Conservation (phyloP, 2,329 filamentous ascomycete genomes). For the Cadophora malorum region DNA sequence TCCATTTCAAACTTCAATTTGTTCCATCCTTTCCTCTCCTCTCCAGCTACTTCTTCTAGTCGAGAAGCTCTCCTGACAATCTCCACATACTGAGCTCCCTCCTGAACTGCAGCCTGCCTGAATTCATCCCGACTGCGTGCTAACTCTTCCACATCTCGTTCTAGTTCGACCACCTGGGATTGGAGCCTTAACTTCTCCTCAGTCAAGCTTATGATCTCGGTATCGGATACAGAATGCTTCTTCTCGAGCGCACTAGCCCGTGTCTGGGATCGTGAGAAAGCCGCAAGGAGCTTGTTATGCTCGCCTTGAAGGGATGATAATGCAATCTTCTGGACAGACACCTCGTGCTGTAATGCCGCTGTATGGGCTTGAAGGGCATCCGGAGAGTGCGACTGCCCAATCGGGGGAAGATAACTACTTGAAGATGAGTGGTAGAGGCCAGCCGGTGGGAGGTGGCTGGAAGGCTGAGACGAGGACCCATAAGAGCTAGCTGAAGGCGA, state of each 20-base stretch:
- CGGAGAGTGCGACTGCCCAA: constrained; percentile 33
- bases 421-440: constrained; percentile 32
- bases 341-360: constrained; percentile 56
- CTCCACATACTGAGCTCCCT: constrained; percentile 45
- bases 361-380: constrained; percentile 44
- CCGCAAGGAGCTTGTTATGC: constrained; percentile 58
- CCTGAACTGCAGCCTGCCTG: constrained; percentile 43
- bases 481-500: constrained; percentile 40
- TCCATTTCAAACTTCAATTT: constrained; percentile 41
- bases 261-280: constrained; percentile 56
- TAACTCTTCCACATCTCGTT: constrained; percentile 56
- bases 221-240: constrained; percentile 57
- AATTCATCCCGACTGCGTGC: constrained; percentile 55
- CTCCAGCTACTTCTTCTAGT: constrained; percentile 40
- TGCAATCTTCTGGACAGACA: constrained; percentile 58
- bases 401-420: constrained; percentile 38
- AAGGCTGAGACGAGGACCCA: constrained; percentile 32
- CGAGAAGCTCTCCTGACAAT: constrained; percentile 45
- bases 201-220: constrained; percentile 57
- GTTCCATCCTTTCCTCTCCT: constrained; percentile 43
- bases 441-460: constrained; percentile 30
- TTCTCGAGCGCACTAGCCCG: constrained; percentile 57
- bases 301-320: constrained; percentile 60
- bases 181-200: constrained; percentile 57
- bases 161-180: constrained; percentile 53